These are phyloP conservation scores for Alternaria angustiovoidea DNA, from an alignment of 2,329 filamentous ascomycete genomes.

Conservation along the genomic window DNA sequence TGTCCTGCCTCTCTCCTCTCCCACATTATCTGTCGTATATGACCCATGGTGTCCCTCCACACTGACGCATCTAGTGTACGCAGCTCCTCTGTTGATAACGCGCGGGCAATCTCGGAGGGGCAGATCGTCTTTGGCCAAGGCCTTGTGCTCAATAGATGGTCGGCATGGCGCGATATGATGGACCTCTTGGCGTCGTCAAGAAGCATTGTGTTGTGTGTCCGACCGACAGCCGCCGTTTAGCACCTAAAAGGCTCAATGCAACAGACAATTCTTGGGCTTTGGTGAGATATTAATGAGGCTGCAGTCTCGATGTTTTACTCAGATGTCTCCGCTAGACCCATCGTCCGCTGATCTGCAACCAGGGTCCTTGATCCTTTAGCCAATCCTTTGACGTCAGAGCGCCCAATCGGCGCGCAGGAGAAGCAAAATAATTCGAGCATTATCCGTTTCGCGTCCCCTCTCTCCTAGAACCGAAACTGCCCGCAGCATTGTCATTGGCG, in stretches of 20 bases:
- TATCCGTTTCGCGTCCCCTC: constrained; percentile 19
- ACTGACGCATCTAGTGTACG: constrained; percentile 26
- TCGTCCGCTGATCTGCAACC: constrained; percentile 27
- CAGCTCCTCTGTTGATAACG: constrained; percentile 54
- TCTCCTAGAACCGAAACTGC: constrained; percentile 29
- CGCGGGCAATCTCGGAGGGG: constrained; percentile 61
- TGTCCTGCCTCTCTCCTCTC: constrained; percentile 51
- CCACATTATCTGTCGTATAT: constrained; percentile 54
- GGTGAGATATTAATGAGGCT: constrained; percentile 1
- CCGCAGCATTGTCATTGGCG: constrained; percentile 23
- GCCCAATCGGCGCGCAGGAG: constrained; percentile 35
- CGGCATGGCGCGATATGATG: constrained; percentile 30
- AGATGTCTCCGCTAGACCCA: constrained; percentile 22
- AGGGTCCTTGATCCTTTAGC: constrained; percentile 20
- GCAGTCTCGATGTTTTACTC: constrained; percentile 12
- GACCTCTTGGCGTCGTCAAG: constrained; percentile 27
- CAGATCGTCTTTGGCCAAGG: constrained; percentile 61
- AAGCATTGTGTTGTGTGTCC: constrained; percentile 23
- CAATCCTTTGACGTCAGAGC: constrained; percentile 35
- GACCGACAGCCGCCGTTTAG: background rate
- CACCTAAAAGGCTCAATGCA: background rate
- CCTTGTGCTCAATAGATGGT: constrained; percentile 41
- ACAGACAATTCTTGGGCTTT: constrained; percentile 1
- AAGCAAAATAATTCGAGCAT: constrained; percentile 25
- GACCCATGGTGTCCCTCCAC: constrained; percentile 60